Evolutionary conservation across 225 moss, liverwort and hornwort genomes (phyloP), one percentile per base, ranked within the genome.

Genomic region (Asterella californica): DNA sequence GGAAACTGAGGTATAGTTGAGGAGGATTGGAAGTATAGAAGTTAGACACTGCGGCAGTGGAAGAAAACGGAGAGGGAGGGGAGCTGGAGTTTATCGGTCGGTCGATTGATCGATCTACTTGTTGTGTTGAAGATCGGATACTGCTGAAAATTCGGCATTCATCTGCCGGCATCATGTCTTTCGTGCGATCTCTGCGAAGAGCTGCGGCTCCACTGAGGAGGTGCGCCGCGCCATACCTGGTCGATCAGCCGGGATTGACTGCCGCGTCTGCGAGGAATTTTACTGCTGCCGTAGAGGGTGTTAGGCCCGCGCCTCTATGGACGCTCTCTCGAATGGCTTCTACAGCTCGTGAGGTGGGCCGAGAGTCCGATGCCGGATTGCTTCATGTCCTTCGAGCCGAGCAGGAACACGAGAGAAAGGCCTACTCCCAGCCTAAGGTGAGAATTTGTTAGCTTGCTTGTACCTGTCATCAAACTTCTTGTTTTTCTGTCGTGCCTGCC

Each of bases 331-430:
- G 87, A 49, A 59, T 78, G 82, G 82, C 80, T 46, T 82, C 84
- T 30, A 82, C 82, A 12, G 84, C 78, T 14, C 72, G 74, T 34
- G 87, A 87, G 22, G 77, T 73, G 19, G 70, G 82, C 11, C 81
- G 77, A 33, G 80, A 80, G 4, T 64, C 81, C 24, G 87, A 87
- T 34, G 46, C 50, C 33, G 84, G 77, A 42, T 74, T 87, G 36
- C 64, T 84, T 45, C 74, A 78, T 18, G 78, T 82, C 34, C 78
- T 87, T 33, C 80, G 57, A 79, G 15, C 74, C 15, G 87, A 87
- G 78, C 62, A 78, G 62, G 80, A 82, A 9, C 84, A 87, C 29
- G 80, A 84, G 74, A 87, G 82, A 57, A 84, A 87, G 74, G 75
- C 67, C 17, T 87, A 82, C 74, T 66, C 37, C 15, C 82, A 82